A percentile compares a stretch with the other conserved stretches of the same genome.
Conservation (phyloP, 2,329 filamentous ascomycete genomes). For the Helminthosporium solani region DNA sequence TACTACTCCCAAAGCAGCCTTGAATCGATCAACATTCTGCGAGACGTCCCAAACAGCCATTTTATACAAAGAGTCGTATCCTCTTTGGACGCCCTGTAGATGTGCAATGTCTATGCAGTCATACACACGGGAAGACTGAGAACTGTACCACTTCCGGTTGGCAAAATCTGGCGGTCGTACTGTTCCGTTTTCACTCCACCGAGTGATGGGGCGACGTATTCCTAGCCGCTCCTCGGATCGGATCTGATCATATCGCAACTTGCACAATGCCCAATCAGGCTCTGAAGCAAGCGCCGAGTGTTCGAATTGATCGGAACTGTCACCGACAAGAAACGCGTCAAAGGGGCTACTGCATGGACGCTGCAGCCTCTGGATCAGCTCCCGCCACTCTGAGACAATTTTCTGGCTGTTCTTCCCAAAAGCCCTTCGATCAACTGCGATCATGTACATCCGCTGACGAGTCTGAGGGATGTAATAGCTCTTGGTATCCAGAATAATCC, state of each 20-base stretch:
- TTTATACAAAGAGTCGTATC: conserved; percentile 61
- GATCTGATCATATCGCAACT: conserved; percentile 59
- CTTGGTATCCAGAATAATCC: conserved; percentile 63
- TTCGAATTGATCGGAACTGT: conserved; percentile 55
- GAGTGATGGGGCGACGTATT: conserved; percentile 57
- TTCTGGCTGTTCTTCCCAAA: conserved; percentile 15
- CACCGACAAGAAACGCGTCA: conserved; percentile 60
- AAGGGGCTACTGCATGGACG: conserved; percentile 63
- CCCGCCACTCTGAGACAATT: conserved; percentile 44
- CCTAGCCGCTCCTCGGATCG: conserved; percentile 56
- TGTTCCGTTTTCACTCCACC: conserved; percentile 58
- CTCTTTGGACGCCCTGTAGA: conserved; percentile 50
- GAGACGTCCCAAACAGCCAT: conserved; percentile 61
- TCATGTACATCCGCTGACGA: conserved; percentile 47
- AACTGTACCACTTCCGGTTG: conserved; percentile 52
- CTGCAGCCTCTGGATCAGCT: conserved; percentile 50
- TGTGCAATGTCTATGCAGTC: conserved; percentile 67
- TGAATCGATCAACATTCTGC: conserved; percentile 68
- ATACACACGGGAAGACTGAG: conserved; percentile 59
- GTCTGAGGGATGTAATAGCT: conserved; percentile 74
- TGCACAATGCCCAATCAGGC: conserved; percentile 58
- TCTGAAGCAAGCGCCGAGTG: conserved; percentile 22
- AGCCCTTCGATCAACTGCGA: conserved; percentile 42
- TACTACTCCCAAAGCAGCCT: conserved; percentile 57
- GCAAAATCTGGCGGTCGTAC: conserved; percentile 58